Conservation (phyloP, 345 rosid genomes). For the Isatis tinctoria region DNA sequence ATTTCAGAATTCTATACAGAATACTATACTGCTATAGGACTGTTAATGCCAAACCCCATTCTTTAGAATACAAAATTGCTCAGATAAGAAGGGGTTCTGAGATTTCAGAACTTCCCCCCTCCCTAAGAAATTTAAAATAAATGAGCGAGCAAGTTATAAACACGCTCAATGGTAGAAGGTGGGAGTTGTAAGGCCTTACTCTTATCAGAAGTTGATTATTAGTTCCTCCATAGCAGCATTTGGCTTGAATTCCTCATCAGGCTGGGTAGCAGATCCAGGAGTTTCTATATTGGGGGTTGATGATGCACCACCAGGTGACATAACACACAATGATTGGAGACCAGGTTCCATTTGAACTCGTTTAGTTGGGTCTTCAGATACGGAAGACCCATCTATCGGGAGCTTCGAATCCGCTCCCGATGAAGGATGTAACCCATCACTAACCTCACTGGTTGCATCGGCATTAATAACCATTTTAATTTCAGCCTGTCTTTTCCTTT, state of each 20-base stretch:
- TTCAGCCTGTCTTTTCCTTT: conserved; percentile 87
- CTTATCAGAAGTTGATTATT: conserved; percentile 92
- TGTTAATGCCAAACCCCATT: no score
- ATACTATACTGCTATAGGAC: no score
- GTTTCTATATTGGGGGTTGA: conserved; percentile 81
- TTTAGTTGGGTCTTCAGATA: conserved; percentile 71
- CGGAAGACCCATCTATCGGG: conserved; percentile 60
- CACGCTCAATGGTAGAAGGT: no score
- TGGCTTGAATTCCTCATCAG: conserved; percentile 98
- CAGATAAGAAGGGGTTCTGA: no score
- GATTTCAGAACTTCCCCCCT: no score
- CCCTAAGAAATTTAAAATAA: no score
- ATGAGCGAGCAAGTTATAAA: no score
- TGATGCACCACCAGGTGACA: conserved; percentile 91
- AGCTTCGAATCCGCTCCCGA: conserved; percentile 57
- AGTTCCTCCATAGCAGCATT: conserved; percentile 99
- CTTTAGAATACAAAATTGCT: no score
- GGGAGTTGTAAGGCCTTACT: conserved; percentile 41
- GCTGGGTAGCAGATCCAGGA: conserved; percentile 90
- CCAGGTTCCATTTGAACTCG: conserved; percentile 88
- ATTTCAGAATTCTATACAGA: no score
- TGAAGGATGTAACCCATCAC: conserved; percentile 52
- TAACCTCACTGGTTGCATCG: conserved; percentile 47
- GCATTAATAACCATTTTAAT: conserved; percentile 54
- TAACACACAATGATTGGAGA: conserved; percentile 78